Conservation (phyloP, 1,284 basidiomycete genomes). For the Malassezia nana region DNA sequence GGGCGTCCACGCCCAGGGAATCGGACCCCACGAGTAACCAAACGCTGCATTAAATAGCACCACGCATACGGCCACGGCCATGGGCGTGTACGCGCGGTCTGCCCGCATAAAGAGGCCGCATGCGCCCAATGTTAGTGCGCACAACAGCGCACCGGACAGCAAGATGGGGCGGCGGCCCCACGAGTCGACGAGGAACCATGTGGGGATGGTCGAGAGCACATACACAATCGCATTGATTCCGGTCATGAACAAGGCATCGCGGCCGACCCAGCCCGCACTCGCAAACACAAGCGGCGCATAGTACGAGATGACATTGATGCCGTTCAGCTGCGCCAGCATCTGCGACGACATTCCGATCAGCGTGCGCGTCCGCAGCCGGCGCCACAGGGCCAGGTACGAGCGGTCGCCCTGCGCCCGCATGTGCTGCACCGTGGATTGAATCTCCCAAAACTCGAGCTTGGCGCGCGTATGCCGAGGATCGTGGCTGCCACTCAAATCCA, state of each 20-base stretch:
- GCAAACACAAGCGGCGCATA: constrained; percentile 57
- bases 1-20: constrained; percentile 66
- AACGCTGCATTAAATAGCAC: constrained; percentile 90
- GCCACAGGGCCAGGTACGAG: constrained; percentile 77
- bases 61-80: constrained; percentile 77
- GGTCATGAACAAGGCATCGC: constrained; percentile 92
- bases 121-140: constrained; percentile 65
- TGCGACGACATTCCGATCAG: constrained; percentile 95
- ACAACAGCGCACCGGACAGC: constrained; percentile 70
- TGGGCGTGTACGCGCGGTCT: constrained; percentile 58
- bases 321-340: constrained; percentile 74
- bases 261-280: constrained; percentile 91
- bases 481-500: constrained; percentile 73
- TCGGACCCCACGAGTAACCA: constrained; percentile 60
- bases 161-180: constrained; percentile 83
- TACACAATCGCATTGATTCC: constrained; percentile 64
- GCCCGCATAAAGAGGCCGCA: constrained; percentile 90
- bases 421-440: constrained; percentile 62
- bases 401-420: constrained; percentile 56
- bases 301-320: constrained; percentile 68
- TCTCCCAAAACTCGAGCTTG: constrained; percentile 77
- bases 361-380: constrained; percentile 73
- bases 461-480: constrained; percentile 65
- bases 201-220: constrained; percentile 52
- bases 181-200: constrained; percentile 89